These are phyloP conservation scores for Tremellales sp. DNA, from an alignment of 1,284 basidiomycete genomes.

Conservation along the genomic window DNA sequence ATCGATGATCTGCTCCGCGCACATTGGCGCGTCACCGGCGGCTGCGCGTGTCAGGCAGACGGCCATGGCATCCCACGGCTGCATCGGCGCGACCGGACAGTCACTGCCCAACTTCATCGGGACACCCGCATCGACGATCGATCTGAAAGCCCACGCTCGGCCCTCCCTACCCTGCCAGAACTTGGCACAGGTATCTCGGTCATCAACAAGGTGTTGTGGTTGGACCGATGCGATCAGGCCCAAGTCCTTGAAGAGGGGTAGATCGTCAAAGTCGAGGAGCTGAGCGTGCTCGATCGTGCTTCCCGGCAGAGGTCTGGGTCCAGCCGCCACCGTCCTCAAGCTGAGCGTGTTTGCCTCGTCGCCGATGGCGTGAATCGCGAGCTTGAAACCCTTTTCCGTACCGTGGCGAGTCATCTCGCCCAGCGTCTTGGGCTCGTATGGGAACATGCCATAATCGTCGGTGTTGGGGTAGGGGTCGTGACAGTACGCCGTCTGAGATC, in stretches of 20 bases:
- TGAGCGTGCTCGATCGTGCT: conserved; percentile 44
- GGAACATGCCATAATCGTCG: conserved; percentile 22
- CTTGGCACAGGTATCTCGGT: conserved; percentile 29
- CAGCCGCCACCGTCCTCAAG: conserved; percentile 17
- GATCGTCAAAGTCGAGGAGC: conserved; percentile 27
- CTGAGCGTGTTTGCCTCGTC: conserved; percentile 34
- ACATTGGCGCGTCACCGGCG: conserved; percentile 13
- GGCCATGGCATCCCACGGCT: conserved; percentile 41
- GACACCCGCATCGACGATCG: conserved; percentile 29
- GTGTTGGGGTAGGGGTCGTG: conserved; percentile 35
- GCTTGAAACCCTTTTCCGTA: conserved; percentile 19
- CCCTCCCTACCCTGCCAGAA: conserved; percentile 38
- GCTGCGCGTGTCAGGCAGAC: conserved; percentile 20
- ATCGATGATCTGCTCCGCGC: conserved; percentile 20
- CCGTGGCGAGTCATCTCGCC: conserved; percentile 21
- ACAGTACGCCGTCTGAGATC: conserved; percentile 37
- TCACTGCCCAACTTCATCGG: conserved; percentile 37
- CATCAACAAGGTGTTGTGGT: conserved; percentile 41
- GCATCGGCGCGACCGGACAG: conserved; percentile 34
- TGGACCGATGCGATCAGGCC: conserved; percentile 38
- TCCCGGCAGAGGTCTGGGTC: conserved; percentile 18
- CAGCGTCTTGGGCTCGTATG: conserved; percentile 19
- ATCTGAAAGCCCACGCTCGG: conserved; percentile 33
- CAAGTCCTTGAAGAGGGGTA: conserved; percentile 27
- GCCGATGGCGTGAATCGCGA: conserved; percentile 44